phyloP scores from a whole-genome alignment of 305 asterid species.

The Solanum hybrid region DNA sequence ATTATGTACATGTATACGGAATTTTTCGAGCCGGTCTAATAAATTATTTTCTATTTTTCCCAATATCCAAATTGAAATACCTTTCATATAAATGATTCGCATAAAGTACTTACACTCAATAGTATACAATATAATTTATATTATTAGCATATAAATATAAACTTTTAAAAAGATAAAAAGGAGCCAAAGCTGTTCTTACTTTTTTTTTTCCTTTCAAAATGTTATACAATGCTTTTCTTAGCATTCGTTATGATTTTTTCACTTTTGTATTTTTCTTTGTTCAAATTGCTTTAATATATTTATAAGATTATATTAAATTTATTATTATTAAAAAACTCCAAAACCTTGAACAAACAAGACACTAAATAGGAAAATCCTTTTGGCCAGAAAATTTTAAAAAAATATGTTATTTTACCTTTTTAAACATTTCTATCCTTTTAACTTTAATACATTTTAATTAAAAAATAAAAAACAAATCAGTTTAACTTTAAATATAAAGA shows the following conservation, averaged over 20 bases:
- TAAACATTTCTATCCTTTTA: too few relatives aligned
- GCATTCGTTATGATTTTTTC: not conserved
- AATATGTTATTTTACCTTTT: too few relatives aligned
- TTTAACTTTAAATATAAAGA: too few relatives aligned
- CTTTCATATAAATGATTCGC: not conserved
- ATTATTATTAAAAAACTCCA: not conserved
- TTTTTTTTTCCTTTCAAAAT: not conserved
- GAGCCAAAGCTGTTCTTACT: not conserved
- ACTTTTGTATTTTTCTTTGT: not conserved
- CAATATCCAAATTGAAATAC: not conserved
- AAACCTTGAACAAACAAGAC: not conserved
- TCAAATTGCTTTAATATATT: not conserved
- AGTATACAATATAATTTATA: not conserved
- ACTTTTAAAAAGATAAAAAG: not conserved
- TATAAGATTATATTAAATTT: too few relatives aligned
- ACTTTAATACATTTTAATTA: too few relatives aligned
- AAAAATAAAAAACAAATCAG: too few relatives aligned
- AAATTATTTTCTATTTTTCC: not conserved
- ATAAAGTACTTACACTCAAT: not conserved
- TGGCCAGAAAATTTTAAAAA: too few relatives aligned
- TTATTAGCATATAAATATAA: not conserved
- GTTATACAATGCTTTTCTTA: not conserved
- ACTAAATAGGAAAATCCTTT: not conserved
- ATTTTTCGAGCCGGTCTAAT: not conserved
- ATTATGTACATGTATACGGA: not conserved